phyloP scores from a whole-genome alignment of 2,329 filamentous ascomycete species.

The Alternaria sp. region DNA sequence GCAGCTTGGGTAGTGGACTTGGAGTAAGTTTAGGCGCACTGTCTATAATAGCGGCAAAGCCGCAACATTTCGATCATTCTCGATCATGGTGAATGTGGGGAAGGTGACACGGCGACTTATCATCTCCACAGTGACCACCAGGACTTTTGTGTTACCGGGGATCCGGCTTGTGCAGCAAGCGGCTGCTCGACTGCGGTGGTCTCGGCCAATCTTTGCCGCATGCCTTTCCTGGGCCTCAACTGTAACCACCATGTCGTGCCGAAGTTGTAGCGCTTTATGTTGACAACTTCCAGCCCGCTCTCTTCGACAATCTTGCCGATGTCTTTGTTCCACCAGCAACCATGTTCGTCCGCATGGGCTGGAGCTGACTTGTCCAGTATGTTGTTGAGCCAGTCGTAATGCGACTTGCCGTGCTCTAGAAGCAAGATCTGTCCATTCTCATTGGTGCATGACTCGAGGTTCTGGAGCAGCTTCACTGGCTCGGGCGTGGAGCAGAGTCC shows the following conservation, averaged over 20 bases:
- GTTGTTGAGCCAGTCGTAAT: slow-evolving; percentile 56
- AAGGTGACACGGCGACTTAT: slow-evolving; percentile 21
- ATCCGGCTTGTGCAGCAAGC: slow-evolving; percentile 19
- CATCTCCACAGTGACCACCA: slow-evolving; percentile 47
- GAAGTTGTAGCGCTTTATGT: slow-evolving; percentile 54
- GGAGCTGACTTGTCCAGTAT: slow-evolving; percentile 55
- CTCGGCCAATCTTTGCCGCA: slow-evolving; percentile 24
- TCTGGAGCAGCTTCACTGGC: slow-evolving; percentile 53
- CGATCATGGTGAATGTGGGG: slow-evolving; percentile 14
- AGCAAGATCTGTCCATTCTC: slow-evolving; percentile 54
- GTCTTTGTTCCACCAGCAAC: slow-evolving; percentile 62
- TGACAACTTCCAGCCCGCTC: slow-evolving; percentile 56
- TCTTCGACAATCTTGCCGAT: slow-evolving; percentile 56
- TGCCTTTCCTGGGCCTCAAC: slow-evolving; percentile 50
- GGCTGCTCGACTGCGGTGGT: slow-evolving; percentile 17
- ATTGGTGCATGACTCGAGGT: slow-evolving; percentile 52
- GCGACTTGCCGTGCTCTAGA: slow-evolving; percentile 58
- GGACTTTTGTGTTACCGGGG: slow-evolving; percentile 33
- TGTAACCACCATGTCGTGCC: slow-evolving; percentile 59
- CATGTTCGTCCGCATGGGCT: slow-evolving; percentile 56
- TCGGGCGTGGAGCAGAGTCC: slow-evolving; percentile 57
- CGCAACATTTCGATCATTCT: slow-evolving; percentile 1
- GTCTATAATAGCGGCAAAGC: slow-evolving; percentile 9
- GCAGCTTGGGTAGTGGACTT: not conserved
- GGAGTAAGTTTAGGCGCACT: not conserved